These are phyloP conservation scores for Dactylonectria estremocensis DNA, from an alignment of 2,329 filamentous ascomycete species.

Conservation along the genomic window DNA sequence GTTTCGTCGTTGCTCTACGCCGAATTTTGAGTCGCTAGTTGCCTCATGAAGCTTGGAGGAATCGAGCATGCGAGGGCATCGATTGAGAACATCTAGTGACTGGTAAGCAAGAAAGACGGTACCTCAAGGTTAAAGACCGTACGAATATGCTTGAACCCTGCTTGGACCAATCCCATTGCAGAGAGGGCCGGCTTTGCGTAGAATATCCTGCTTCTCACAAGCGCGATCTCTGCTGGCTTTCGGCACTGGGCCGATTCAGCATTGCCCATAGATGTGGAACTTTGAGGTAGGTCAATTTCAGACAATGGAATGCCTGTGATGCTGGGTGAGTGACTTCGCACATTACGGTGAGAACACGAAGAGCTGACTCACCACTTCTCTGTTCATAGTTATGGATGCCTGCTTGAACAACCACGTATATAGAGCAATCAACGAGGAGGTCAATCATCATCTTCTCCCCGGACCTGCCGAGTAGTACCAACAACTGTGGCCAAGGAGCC, in stretches of 20 bases:
- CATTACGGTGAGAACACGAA: neutral
- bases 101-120: slow-evolving; percentile 34
- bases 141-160: slow-evolving; percentile 88
- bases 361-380: slow-evolving; percentile 74
- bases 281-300: slow-evolving; percentile 56
- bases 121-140: slow-evolving; percentile 51
- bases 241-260: slow-evolving; percentile 22
- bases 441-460: slow-evolving; percentile 85
- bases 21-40: neutral
- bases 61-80: slow-evolving; percentile 61
- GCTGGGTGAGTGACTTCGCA: slow-evolving; percentile 7
- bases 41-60: neutral
- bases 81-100: slow-evolving; percentile 82
- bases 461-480: slow-evolving; percentile 80
- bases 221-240: slow-evolving; percentile 73
- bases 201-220: slow-evolving; percentile 88
- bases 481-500: slow-evolving; percentile 81
- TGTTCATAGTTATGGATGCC: slow-evolving; percentile 81
- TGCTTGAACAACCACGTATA: slow-evolving; percentile 77
- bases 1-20: slow-evolving; percentile 55
- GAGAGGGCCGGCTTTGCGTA: slow-evolving; percentile 85
- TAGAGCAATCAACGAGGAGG: slow-evolving; percentile 81
- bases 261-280: slow-evolving; percentile 22
- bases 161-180: slow-evolving; percentile 75
- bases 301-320: slow-evolving; percentile 65